These are phyloP conservation scores for Thalassiosira ordinaria DNA, from an alignment of 352 stramenopile species.

Conservation along the genomic window DNA sequence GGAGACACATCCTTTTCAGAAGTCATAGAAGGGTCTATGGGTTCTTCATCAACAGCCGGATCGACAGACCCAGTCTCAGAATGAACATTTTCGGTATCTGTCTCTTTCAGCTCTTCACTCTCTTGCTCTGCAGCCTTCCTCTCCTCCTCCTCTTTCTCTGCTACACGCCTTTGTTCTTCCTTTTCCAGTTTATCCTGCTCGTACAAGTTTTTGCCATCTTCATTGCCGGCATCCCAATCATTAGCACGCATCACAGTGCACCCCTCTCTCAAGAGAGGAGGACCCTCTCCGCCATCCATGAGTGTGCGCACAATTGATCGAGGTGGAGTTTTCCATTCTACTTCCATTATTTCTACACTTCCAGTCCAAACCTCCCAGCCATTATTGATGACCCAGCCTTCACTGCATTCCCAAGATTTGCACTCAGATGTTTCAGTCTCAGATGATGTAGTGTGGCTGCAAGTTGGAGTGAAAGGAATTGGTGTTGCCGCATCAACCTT, in stretches of 20 bases:
- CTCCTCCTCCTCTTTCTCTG: conserved; percentile 45
- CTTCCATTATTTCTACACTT: conserved; percentile 67
- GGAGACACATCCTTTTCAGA: conserved; percentile 7
- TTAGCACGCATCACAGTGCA: conserved; percentile 76
- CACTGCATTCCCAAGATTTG: conserved; percentile 71
- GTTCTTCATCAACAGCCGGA: conserved; percentile 45
- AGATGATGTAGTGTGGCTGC: background rate
- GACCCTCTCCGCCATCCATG: conserved; percentile 86
- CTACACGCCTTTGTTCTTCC: conserved; percentile 59
- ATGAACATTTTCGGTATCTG: conserved; percentile 33
- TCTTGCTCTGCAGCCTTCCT: conserved; percentile 41
- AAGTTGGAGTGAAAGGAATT: conserved; percentile 46
- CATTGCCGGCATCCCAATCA: conserved; percentile 77
- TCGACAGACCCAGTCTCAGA: conserved; percentile 25
- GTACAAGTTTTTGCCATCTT: conserved; percentile 83
- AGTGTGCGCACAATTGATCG: conserved; percentile 73
- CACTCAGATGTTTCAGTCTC: conserved; percentile 22
- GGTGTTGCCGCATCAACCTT: conserved; percentile 76
- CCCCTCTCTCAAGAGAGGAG: conserved; percentile 76
- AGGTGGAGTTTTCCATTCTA: conserved; percentile 80
- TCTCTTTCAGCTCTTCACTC: conserved; percentile 55
- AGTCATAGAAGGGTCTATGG: conserved; percentile 3
- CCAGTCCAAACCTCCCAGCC: conserved; percentile 81
- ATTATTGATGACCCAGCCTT: conserved; percentile 79
- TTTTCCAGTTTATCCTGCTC: conserved; percentile 76